These are phyloP conservation scores for Ustilaginoidea virens DNA, from an alignment of 2,329 filamentous ascomycete genomes.

Conservation along the genomic window DNA sequence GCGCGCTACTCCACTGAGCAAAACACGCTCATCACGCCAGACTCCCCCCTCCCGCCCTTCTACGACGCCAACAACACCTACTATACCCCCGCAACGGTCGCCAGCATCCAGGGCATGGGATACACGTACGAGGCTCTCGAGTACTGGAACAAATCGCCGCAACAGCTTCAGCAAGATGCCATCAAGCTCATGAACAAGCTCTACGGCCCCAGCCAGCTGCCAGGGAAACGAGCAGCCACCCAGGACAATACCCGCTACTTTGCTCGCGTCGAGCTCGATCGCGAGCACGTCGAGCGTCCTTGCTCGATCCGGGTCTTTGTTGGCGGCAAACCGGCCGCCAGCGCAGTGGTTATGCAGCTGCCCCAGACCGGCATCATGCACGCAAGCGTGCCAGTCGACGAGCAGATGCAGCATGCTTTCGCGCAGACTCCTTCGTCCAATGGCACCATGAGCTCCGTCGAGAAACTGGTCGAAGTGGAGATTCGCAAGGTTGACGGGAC, in stretches of 20 bases:
- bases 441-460: conserved; percentile 1
- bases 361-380: conserved; percentile 16
- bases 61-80: conserved; percentile 21
- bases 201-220: conserved; percentile 9
- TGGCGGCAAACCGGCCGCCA: conserved; percentile 16
- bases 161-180: conserved; percentile 16
- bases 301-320: conserved; percentile 20
- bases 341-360: conserved; percentile 20
- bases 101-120: conserved; percentile 18
- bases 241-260: conserved; percentile 17
- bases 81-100: conserved; percentile 24
- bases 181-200: conserved; percentile 17
- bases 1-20: too few species aligned
- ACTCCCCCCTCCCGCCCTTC: conserved; percentile 35
- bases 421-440: background rate
- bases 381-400: conserved; percentile 26
- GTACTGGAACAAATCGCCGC: conserved; percentile 16
- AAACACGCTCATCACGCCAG: conserved; percentile 25
- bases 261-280: conserved; percentile 17
- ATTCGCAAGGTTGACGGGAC: conserved; percentile 16
- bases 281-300: conserved; percentile 19
- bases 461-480: conserved; percentile 3
- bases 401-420: conserved; percentile 12
- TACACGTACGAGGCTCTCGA: conserved; percentile 24
- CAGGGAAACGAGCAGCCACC: background rate